Conservation (phyloP, 2,329 filamentous ascomycete genomes). For the Calonectria honghensis region DNA sequence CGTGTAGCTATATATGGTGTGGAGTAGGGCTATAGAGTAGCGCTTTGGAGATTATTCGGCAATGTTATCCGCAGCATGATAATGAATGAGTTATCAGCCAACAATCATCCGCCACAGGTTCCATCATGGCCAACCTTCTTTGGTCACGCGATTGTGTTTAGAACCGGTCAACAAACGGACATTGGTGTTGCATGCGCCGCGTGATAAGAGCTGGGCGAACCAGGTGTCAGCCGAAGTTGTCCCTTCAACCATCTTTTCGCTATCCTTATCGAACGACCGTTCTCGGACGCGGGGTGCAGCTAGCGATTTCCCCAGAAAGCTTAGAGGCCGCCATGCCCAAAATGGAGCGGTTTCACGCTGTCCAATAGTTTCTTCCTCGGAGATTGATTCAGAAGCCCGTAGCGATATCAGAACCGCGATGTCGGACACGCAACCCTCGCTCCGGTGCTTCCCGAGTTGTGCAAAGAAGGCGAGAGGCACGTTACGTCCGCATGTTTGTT, state of each 20-base stretch:
- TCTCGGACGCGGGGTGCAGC: neutral
- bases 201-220: slow-evolving; percentile 4
- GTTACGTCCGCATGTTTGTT: neutral
- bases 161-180: neutral
- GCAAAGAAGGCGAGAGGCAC: neutral
- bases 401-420: neutral
- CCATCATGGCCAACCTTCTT: neutral
- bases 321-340: neutral
- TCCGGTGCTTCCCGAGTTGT: neutral
- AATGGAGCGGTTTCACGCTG: neutral
- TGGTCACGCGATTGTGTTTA: neutral
- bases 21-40: too few relatives aligned
- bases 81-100: neutral
- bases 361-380: neutral
- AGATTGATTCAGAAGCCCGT: neutral
- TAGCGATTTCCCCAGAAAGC: neutral
- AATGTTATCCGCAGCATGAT: slow-evolving; percentile 22
- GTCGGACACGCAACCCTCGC: neutral
- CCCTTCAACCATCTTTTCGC: neutral
- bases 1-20: neutral
- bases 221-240: neutral
- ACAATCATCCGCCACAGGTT: neutral
- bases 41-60: neutral
- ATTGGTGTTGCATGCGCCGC: neutral
- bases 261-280: slow-evolving; percentile 20